Evolutionary conservation across 1,139 yeast species (phyloP).

Genomic region (Taphrina deformans): DNA sequence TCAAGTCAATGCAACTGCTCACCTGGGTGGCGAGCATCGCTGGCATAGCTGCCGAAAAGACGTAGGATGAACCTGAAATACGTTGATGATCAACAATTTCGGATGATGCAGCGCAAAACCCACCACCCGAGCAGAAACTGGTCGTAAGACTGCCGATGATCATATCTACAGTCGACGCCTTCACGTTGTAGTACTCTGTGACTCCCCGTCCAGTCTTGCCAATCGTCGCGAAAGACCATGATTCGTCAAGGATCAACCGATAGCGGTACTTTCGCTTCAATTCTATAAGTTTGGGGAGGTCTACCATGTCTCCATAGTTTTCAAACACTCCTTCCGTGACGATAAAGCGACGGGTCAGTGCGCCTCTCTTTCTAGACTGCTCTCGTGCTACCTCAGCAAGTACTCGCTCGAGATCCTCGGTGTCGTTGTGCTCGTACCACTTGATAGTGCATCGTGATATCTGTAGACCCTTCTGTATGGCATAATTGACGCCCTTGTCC

Average conservation of each 20-base stretch:
- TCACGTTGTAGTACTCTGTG: slow-evolving; percentile 62
- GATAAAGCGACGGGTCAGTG: slow-evolving; percentile 81
- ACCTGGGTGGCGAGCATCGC: slow-evolving; percentile 83
- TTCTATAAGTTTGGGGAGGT: slow-evolving; percentile 66
- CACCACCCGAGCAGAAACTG: slow-evolving; percentile 88
- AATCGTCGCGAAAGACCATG: slow-evolving; percentile 78
- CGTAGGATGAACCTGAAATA: slow-evolving; percentile 83
- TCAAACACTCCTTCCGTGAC: slow-evolving; percentile 88
- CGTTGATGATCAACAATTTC: slow-evolving; percentile 92
- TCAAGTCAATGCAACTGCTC: slow-evolving; percentile 57
- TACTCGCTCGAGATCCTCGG: slow-evolving; percentile 73
- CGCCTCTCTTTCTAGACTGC: slow-evolving; percentile 50
- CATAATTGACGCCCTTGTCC: slow-evolving; percentile 73
- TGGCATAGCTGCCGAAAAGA: slow-evolving; percentile 92
- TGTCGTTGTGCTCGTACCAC: slow-evolving; percentile 80
- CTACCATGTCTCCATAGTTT: slow-evolving; percentile 76
- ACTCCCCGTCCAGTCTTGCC: slow-evolving; percentile 87
- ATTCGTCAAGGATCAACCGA: slow-evolving; percentile 82
- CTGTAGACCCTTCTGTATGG: slow-evolving; percentile 83
- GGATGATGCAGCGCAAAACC: slow-evolving; percentile 82
- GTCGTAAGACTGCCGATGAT: slow-evolving; percentile 84
- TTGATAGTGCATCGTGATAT: slow-evolving; percentile 82
- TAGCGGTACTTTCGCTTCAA: slow-evolving; percentile 80
- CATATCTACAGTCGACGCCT: slow-evolving; percentile 72
- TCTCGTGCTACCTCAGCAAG: slow-evolving; percentile 54